Conservation (phyloP, 192 early-diverging fungal species). For the Oehlia diaphana region DNA sequence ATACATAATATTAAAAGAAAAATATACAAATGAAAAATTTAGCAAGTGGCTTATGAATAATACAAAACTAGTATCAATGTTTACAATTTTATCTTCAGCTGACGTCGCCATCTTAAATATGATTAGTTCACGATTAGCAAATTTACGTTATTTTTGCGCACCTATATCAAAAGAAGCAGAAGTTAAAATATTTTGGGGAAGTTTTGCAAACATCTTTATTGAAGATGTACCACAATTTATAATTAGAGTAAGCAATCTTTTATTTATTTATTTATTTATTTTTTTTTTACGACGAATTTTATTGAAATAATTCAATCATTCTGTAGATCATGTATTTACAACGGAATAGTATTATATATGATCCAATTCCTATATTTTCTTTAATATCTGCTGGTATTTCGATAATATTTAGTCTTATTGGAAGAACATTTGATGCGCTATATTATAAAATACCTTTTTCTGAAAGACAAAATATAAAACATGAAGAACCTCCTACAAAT, state of each 20-base stretch:
- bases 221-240: constrained; percentile 14
- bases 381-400: no score
- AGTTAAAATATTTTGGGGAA: constrained; percentile 8
- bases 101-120: background rate
- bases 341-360: no score
- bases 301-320: no score
- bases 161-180: background rate
- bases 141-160: background rate
- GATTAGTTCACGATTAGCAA: background rate
- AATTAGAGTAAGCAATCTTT: background rate
- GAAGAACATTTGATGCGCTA: no score
- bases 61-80: background rate
- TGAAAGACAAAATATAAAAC: no score
- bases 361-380: no score
- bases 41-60: background rate
- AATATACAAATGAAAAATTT: background rate
- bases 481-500: no score
- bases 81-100: background rate
- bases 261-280: no score
- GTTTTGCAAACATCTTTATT: background rate
- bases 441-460: no score
- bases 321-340: no score
- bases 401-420: no score
- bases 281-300: no score
- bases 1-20: background rate